phyloP scores from a whole-genome alignment of 208 protist genomes.

The Blastocrithidia nonstop region DNA sequence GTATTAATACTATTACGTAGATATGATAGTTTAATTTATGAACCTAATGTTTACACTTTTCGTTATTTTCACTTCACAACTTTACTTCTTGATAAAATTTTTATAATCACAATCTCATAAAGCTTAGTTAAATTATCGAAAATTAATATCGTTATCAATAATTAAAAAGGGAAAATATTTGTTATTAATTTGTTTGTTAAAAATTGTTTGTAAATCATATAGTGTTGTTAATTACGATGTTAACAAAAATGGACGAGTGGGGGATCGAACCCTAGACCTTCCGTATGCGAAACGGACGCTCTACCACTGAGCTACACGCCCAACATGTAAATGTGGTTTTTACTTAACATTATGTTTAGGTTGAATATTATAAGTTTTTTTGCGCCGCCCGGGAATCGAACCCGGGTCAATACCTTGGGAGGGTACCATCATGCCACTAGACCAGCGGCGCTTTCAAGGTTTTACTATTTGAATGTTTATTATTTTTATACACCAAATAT shows the following conservation, averaged over 20 bases:
- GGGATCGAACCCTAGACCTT: not conserved
- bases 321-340: too few relatives aligned
- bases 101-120: not conserved
- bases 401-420: slow-evolving; percentile 86
- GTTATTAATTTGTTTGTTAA: not conserved
- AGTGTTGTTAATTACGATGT: not conserved
- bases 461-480: not conserved
- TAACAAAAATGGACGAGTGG: not conserved
- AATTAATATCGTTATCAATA: not conserved
- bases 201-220: not conserved
- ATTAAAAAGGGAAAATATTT: slow-evolving; percentile 1
- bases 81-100: not conserved
- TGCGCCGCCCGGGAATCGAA: slow-evolving; percentile 84
- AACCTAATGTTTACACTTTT: not conserved
- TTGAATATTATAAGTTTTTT: not conserved
- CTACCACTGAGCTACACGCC: not conserved
- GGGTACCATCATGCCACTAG: slow-evolving; percentile 87
- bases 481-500: not conserved
- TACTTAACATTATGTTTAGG: not conserved
- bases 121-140: not conserved
- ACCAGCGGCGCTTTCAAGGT: slow-evolving; percentile 48
- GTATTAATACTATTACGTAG: not conserved
- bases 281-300: not conserved
- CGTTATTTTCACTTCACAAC: not conserved
- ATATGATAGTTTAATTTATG: slow-evolving; percentile 2